These are phyloP conservation scores for Puccinellia tenuiflora DNA, from an alignment of 176 grass and related monocot genomes.

Conservation along the genomic window DNA sequence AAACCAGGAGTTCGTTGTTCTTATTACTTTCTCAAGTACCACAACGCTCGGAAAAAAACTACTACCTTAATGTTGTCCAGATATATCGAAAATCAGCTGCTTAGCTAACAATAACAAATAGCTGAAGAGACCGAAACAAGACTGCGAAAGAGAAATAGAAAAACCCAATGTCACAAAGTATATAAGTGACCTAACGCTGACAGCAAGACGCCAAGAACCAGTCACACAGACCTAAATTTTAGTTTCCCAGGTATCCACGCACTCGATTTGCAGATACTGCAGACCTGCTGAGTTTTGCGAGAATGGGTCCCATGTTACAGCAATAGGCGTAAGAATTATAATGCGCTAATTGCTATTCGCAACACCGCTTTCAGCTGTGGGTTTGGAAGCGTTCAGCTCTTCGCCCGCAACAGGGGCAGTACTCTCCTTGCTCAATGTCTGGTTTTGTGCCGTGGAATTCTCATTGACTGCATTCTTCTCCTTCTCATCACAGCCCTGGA, in stretches of 20 bases:
- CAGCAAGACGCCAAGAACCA: not conserved
- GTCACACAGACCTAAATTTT: slow-evolving; percentile 24
- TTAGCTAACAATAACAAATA: slow-evolving; percentile 28
- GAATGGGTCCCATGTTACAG: not conserved
- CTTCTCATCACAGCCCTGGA: slow-evolving; percentile 51
- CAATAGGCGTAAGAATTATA: slow-evolving; percentile 7
- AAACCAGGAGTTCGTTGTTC: slow-evolving; percentile 16
- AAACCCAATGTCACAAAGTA: slow-evolving; percentile 16
- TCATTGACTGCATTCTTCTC: slow-evolving; percentile 38
- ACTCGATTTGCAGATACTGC: slow-evolving; percentile 10
- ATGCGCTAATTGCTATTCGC: slow-evolving; percentile 35
- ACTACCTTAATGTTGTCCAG: slow-evolving; percentile 18
- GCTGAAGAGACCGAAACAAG: not conserved
- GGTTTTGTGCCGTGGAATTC: slow-evolving; percentile 39
- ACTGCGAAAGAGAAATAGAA: not conserved
- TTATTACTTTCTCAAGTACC: slow-evolving; percentile 37
- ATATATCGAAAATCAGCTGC: slow-evolving; percentile 22
- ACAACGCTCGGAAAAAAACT: not conserved
- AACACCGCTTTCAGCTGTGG: slow-evolving; percentile 27
- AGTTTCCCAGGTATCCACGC: slow-evolving; percentile 18
- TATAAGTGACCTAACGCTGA: slow-evolving; percentile 13
- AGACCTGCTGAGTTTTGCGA: slow-evolving; percentile 10
- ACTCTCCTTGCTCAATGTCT: slow-evolving; percentile 47
- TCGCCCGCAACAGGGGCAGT: slow-evolving; percentile 19
- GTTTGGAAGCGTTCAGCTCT: slow-evolving; percentile 24